A percentile compares a stretch with the other conserved stretches of the same genome.
phyloP scores from a whole-genome alignment of 179 eudicot genomes.

The Silene coronaria region DNA sequence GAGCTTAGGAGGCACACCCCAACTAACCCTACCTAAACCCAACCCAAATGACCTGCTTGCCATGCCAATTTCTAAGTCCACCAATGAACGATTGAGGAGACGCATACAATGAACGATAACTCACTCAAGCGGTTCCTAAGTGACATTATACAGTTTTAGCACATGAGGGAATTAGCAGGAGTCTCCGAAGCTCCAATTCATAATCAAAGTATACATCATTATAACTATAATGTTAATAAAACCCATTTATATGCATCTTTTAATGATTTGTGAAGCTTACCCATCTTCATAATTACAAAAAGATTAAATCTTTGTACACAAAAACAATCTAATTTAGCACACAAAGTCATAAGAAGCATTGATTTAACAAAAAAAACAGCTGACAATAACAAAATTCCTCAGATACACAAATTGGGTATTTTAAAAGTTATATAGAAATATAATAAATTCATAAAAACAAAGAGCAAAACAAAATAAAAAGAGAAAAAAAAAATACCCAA shows the following conservation, averaged over 20 bases:
- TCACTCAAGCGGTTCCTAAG: too few relatives aligned
- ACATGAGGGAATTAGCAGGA: too few relatives aligned
- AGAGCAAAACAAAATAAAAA: neutral
- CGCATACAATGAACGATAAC: too few relatives aligned
- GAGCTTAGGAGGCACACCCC: too few relatives aligned
- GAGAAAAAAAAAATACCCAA: neutral
- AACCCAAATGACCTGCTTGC: too few relatives aligned
- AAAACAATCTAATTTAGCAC: neutral
- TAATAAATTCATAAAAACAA: neutral
- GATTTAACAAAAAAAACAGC: neutral
- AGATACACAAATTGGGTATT: conserved; percentile 1
- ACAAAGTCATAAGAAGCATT: neutral
- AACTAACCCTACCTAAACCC: too few relatives aligned
- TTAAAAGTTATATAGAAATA: neutral
- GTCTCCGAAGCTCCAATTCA: neutral
- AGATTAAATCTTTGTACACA: neutral
- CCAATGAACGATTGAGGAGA: too few relatives aligned
- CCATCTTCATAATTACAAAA: neutral
- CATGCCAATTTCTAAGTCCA: too few relatives aligned
- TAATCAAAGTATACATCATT: neutral
- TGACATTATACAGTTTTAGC: too few relatives aligned
- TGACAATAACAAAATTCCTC: neutral
- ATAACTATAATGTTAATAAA: neutral
- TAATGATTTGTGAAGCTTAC: neutral
- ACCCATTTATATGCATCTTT: neutral